These are phyloP conservation scores for Cyclotella cryptica DNA, from an alignment of 108 stramenopile species.

Conservation along the genomic window DNA sequence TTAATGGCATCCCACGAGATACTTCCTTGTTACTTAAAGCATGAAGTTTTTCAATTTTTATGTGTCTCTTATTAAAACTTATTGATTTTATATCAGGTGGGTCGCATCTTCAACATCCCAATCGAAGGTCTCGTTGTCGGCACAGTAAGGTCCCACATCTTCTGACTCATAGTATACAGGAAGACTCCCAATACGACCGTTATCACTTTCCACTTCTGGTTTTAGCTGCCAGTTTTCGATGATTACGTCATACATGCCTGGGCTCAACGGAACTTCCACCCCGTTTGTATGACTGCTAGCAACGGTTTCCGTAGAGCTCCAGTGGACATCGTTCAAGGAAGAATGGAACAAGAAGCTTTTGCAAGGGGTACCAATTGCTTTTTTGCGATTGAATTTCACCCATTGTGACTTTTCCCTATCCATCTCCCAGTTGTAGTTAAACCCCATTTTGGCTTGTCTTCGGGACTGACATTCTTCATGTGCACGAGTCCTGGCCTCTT, in stretches of 20 bases:
- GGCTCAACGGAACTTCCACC: slow-evolving; percentile 29
- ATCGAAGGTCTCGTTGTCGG: slow-evolving; percentile 44
- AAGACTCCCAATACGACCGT: slow-evolving; percentile 43
- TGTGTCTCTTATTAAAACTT: too few relatives aligned
- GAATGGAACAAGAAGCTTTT: slow-evolving; percentile 47
- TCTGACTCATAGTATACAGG: slow-evolving; percentile 32
- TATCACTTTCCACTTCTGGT: slow-evolving; percentile 27
- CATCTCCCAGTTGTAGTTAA: slow-evolving; percentile 51
- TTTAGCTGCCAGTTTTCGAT: slow-evolving; percentile 42
- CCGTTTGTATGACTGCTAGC: slow-evolving; percentile 29
- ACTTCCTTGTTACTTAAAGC: too few relatives aligned
- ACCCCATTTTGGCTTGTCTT: slow-evolving; percentile 44
- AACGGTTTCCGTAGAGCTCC: slow-evolving; percentile 29
- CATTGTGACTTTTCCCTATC: slow-evolving; percentile 20
- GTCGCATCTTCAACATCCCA: slow-evolving; percentile 47
- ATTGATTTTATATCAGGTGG: slow-evolving; percentile 46
- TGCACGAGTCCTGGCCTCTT: slow-evolving; percentile 25
- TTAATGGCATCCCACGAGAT: too few relatives aligned
- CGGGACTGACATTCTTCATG: slow-evolving; percentile 28
- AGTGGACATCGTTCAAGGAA: slow-evolving; percentile 22
- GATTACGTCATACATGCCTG: slow-evolving; percentile 44
- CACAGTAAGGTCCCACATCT: slow-evolving; percentile 50
- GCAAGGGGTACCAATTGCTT: slow-evolving; percentile 55
- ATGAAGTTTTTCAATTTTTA: too few relatives aligned
- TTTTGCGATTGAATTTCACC: slow-evolving; percentile 39